Base-by-base conservation (phyloP, 225 moss, liverwort and hornwort genomes). In the Physcomitrellopsis africana region DNA sequence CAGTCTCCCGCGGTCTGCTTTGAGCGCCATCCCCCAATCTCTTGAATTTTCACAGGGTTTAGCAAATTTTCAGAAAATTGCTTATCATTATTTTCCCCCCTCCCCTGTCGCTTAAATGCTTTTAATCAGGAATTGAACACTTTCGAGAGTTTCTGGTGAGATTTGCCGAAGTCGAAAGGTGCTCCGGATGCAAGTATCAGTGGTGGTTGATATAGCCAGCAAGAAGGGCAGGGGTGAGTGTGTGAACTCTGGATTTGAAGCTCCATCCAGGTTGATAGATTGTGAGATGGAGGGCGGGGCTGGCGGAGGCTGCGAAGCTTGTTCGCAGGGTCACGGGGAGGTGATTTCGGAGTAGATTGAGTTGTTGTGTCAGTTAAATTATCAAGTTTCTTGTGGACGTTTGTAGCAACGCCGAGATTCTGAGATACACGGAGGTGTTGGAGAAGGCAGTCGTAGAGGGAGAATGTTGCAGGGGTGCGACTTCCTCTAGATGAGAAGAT, bases 21-120 rank as follows among this genome's bases (percentile, higher is more conserved):
- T 16, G 9, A 0, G 29, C 58, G 3, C 29, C 47, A 1, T 71
- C 63, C 32, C 64, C 5, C 2, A 11, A 11, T 51, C 51, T 17
- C 80, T 46, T 12, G 72, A 67, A 72, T 23, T 53, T 70, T 12
- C 1, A 22, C 47, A 69, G 56, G 32, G 22, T 22, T 52, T 32
- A 29, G 37, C 41, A 11, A 14, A 3, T 42, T 62, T 62, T 41
- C 24, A 24, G 24, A 24, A 24, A 24, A 24, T 24, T 24, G 32
- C 32, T 1, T 37, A 2, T 37, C 32, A 37, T 37, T 37, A 2
- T 2, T 37, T 24, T 24, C 24, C 32, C 32, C 7, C 32, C 4
- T 0, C 32, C 7, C 32, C 0, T 2, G 32, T 37, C 7, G 1
- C 1, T 37, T 37, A 37, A 37, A 37, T 37, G 32, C 32, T 37